A percentile compares a stretch with the other conserved stretches of the same genome.
These are phyloP conservation scores for Rubroboletus satanas DNA, from an alignment of 768 basidiomycete genomes.

Conservation along the genomic window DNA sequence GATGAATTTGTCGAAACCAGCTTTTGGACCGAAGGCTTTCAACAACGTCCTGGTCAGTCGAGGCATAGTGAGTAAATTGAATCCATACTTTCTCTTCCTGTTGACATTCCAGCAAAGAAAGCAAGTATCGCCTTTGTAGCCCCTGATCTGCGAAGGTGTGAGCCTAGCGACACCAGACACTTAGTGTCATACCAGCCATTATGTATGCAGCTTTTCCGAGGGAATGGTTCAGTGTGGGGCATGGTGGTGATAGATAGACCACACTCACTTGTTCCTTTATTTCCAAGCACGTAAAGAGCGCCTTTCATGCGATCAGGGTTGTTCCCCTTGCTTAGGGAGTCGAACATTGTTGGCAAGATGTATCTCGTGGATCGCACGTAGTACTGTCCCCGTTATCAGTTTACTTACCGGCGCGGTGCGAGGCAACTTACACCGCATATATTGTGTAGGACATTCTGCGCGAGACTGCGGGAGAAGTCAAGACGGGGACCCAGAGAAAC, in stretches of 20 bases:
- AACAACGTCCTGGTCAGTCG: constrained; percentile 47
- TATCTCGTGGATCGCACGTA: constrained; percentile 70
- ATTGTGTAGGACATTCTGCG: constrained; percentile 61
- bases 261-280: constrained; percentile 61
- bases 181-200: constrained; percentile 51
- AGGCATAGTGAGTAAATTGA: constrained; percentile 15
- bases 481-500: neutral
- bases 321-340: constrained; percentile 63
- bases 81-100: constrained; percentile 75
- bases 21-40: constrained; percentile 17
- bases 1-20: constrained; percentile 44
- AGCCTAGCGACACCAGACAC: constrained; percentile 3
- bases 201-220: constrained; percentile 56
- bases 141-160: constrained; percentile 44
- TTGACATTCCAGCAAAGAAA: constrained; percentile 68
- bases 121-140: constrained; percentile 54
- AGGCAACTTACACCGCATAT: constrained; percentile 54
- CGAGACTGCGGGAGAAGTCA: constrained; percentile 45
- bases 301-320: constrained; percentile 97
- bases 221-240: constrained; percentile 7
- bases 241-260: neutral
- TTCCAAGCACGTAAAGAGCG: constrained; percentile 75
- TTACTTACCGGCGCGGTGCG: neutral
- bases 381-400: constrained; percentile 41
- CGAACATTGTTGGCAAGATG: constrained; percentile 56